These are phyloP conservation scores for Colletotrichum noveboracense DNA, from an alignment of 2,329 filamentous ascomycete species.

Conservation along the genomic window DNA sequence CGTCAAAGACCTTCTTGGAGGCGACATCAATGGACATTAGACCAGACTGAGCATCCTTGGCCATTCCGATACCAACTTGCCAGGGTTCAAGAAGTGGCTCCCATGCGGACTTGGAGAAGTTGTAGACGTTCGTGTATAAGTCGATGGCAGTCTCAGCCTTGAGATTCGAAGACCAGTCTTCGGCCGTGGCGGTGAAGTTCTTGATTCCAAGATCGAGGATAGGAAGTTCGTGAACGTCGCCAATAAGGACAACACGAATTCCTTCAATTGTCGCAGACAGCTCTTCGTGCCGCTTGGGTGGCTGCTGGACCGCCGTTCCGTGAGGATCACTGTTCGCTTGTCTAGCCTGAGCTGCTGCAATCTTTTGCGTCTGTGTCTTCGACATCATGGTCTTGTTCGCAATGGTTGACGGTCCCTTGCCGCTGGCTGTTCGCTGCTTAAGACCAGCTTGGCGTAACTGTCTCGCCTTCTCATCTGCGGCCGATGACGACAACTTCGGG, in stretches of 20 bases:
- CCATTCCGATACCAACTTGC: constrained; percentile 90
- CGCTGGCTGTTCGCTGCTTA: constrained; percentile 63
- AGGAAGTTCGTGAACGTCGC: constrained; percentile 93
- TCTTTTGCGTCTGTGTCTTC: constrained; percentile 36
- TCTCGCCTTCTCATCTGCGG: constrained; percentile 60
- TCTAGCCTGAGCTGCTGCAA: constrained; percentile 32
- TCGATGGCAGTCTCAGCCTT: constrained; percentile 90
- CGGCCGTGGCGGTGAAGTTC: constrained; percentile 81
- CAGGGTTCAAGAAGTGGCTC: constrained; percentile 96
- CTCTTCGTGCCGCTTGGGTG: constrained; percentile 66
- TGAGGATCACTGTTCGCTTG: constrained; percentile 6
- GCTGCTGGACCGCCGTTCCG: constrained; percentile 8
- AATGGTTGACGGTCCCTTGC: constrained; percentile 58
- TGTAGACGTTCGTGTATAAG: constrained; percentile 96
- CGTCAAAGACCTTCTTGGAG: constrained; percentile 88
- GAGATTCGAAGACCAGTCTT: constrained; percentile 89
- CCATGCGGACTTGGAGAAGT: constrained; percentile 99
- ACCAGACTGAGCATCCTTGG: constrained; percentile 77
- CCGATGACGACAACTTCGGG: constrained; percentile 28
- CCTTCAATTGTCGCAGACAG: constrained; percentile 87
- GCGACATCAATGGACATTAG: constrained; percentile 83
- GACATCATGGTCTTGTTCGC: constrained; percentile 43
- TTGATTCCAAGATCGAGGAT: constrained; percentile 94
- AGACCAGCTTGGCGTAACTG: constrained; percentile 55
- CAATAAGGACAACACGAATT: constrained; percentile 90